Percentiles rank a stretch among this genome's conserved stretches.
These are phyloP conservation scores for Magnusiomyces tetraspermus DNA, from an alignment of 1,139 yeast genomes.

Conservation along the genomic window DNA sequence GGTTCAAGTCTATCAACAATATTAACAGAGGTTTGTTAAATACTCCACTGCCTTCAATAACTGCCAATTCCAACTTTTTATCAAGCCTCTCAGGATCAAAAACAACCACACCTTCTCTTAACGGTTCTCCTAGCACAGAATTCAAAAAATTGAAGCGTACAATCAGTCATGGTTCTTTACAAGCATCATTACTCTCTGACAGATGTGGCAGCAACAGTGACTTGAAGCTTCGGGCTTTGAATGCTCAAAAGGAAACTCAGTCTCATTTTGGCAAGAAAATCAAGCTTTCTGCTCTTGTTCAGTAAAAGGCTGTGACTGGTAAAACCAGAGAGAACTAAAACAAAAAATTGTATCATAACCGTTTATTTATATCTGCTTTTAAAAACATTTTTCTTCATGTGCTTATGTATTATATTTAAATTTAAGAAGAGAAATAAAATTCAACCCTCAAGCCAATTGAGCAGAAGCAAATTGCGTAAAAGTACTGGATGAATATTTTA, in stretches of 20 bases:
- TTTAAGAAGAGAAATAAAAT: too few relatives aligned
- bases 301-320: not conserved
- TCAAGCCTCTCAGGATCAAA: not conserved
- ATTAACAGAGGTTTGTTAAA: too few relatives aligned
- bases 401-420: too few relatives aligned
- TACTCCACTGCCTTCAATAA: not conserved
- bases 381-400: too few relatives aligned
- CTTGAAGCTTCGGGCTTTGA: not conserved
- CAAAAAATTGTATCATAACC: too few relatives aligned
- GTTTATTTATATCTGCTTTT: too few relatives aligned
- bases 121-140: not conserved
- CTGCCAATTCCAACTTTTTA: not conserved
- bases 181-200: not conserved
- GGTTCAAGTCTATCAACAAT: not conserved
- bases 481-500: too few relatives aligned
- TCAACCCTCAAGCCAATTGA: too few relatives aligned
- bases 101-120: not conserved
- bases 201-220: not conserved
- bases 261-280: not conserved
- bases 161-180: not conserved
- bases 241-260: not conserved
- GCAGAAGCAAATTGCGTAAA: too few relatives aligned
- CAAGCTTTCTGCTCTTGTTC: slow-evolving; percentile 1
- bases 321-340: too few relatives aligned
- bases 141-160: not conserved